Base-by-base conservation (phyloP, 768 basidiomycete genomes). In the Tylopilus subfusipes region DNA sequence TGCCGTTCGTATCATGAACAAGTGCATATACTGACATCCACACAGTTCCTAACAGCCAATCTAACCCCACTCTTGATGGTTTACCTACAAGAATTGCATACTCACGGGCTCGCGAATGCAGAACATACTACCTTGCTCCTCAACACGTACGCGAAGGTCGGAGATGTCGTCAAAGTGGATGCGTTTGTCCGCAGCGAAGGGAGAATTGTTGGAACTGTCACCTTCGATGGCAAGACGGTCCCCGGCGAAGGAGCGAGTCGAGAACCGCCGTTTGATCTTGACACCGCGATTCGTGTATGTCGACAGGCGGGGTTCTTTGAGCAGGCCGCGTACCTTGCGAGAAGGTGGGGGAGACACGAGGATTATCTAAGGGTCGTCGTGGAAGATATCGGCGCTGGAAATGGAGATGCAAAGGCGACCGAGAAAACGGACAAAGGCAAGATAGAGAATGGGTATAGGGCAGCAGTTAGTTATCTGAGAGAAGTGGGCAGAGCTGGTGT, bases 121-220 rank as follows among this genome's bases (percentile, higher is more conserved):
- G 95, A 98, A 63, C 96, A 98, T 65, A 99, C 97, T 0, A 98
- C 97, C 0, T 84, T 99, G 9, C 81, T 99, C 4, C 82, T 99
- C 24, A 98, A 98, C 68, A 94, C 95, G 7, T 98, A 97, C 72
- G 97, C 97, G 48, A 98, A 98, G 68, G 86, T 97, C 21, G 92
- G 93, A 56, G 97, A 99, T 63, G 85, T 93, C 16, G 70, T 83
- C 2, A 85, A 93, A 13, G 81, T 98, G 2, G 93, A 98, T 62
- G 83, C 78, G 55, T 99, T 99, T 70, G 90, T 99, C 73, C 92
- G 90, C 69, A 86, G 91, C 3, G 92, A 93, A 66, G 85, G 90
- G 1, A 74, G 78, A 40, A 75, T 81, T 16, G 64, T 70, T 2
- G 63, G 63, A 4, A 50, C 51, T 3, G 50, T 53, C 16, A 54